A percentile compares a stretch with the other conserved stretches of the same genome.
phyloP scores from a whole-genome alignment of 768 basidiomycete genomes.

The Suillus cothurnatus region DNA sequence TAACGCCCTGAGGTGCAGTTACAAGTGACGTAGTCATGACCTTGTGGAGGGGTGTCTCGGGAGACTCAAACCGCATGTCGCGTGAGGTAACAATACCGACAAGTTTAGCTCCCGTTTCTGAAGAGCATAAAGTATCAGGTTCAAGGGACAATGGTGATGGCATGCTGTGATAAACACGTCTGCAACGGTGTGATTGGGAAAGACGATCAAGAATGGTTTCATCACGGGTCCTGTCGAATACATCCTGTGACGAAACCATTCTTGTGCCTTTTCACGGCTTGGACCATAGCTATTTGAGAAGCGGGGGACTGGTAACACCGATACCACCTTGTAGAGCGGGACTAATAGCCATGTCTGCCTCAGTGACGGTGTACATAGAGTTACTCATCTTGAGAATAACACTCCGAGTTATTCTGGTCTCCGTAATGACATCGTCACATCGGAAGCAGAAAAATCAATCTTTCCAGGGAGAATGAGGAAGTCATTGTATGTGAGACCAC shows the following conservation, averaged over 20 bases:
- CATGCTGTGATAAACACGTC: conserved; percentile 94
- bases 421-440: conserved; percentile 77
- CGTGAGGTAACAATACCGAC: conserved; percentile 96
- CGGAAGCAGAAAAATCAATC: conserved; percentile 87
- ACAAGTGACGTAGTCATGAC: conserved; percentile 92
- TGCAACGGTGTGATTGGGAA: conserved; percentile 74
- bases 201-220: no score
- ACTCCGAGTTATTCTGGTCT: conserved; percentile 88
- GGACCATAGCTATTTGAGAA: conserved; percentile 94
- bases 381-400: conserved; percentile 94
- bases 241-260: conserved; percentile 98
- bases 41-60: conserved; percentile 60
- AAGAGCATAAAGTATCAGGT: conserved; percentile 13
- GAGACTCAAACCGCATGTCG: conserved; percentile 89
- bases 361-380: conserved; percentile 99
- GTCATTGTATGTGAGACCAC: conserved; percentile 97
- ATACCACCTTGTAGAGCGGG: conserved; percentile 96
- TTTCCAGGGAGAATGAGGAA: conserved; percentile 93
- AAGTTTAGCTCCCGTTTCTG: conserved; percentile 91
- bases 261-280: conserved; percentile 96
- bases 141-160: conserved; percentile 61
- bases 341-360: conserved; percentile 89
- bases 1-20: conserved; percentile 86
- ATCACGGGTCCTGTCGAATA: no score
- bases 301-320: conserved; percentile 85